Conservation (phyloP, 2,329 filamentous ascomycete genomes). For the Tetracladium maxilliforme region DNA sequence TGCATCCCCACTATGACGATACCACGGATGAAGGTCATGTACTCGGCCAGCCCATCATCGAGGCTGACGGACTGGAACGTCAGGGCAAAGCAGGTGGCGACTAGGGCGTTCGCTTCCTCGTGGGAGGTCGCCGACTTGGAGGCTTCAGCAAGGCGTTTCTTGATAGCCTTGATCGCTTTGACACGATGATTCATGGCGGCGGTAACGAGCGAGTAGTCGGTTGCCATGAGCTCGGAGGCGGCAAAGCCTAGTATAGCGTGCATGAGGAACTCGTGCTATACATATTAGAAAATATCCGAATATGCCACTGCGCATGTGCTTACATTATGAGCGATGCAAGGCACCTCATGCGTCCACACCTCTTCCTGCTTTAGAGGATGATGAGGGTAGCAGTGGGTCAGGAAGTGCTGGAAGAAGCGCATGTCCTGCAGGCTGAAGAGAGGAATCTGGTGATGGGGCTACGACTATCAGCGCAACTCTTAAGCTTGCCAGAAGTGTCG, state of each 20-base stretch:
- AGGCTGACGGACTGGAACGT: conserved; percentile 43
- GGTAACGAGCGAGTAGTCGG: conserved; percentile 33
- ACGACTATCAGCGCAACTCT: conserved; percentile 3
- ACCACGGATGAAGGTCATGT: conserved; percentile 43
- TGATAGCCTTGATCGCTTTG: conserved; percentile 48
- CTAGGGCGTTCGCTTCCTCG: conserved; percentile 42
- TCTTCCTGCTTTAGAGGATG: conserved; percentile 50
- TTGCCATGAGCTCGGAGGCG: conserved; percentile 45
- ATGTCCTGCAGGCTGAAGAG: conserved; percentile 48
- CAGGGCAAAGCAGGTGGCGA: conserved; percentile 43
- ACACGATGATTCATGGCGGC: conserved; percentile 50
- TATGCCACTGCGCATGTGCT: conserved; percentile 8
- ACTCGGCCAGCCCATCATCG: conserved; percentile 43
- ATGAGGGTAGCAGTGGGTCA: conserved; percentile 45
- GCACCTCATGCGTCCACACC: conserved; percentile 53
- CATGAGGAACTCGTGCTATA: conserved; percentile 50
- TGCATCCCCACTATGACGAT: conserved; percentile 38
- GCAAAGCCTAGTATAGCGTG: conserved; percentile 55
- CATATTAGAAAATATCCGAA: conserved; percentile 2
- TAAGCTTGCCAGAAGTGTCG: conserved; percentile 3
- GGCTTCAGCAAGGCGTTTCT: conserved; percentile 38
- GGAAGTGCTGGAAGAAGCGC: conserved; percentile 55
- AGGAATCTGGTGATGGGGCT: conserved; percentile 31
- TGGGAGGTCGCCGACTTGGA: conserved; percentile 21
- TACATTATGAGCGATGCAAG: conserved; percentile 52